Conservation (phyloP, 164 flowering plant species). For the Tinospora cordifolia region DNA sequence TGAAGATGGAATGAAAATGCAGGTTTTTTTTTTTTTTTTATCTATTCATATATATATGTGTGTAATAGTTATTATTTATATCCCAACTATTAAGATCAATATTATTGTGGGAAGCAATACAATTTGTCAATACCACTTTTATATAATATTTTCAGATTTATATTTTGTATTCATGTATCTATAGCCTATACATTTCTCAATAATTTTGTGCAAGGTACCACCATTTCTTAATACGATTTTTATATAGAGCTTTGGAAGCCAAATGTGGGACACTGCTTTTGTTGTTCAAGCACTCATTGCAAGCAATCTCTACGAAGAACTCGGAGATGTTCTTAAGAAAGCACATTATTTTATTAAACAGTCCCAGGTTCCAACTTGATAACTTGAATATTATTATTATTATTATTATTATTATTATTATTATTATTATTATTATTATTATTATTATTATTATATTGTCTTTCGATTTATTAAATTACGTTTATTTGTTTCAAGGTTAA, state of each 20-base stretch:
- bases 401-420: conserved; percentile 1
- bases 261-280: conserved; percentile 38
- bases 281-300: conserved; percentile 36
- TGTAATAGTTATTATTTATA: too few relatives aligned
- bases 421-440: conserved; percentile 13
- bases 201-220: too few relatives aligned
- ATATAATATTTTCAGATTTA: too few relatives aligned
- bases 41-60: too few relatives aligned
- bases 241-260: conserved; percentile 25
- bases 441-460: neutral
- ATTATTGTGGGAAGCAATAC: too few relatives aligned
- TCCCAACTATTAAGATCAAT: too few relatives aligned
- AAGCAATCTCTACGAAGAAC: conserved; percentile 27
- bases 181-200: too few relatives aligned
- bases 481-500: conserved; percentile 37
- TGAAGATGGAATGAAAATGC: conserved; percentile 43
- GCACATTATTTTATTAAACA: conserved; percentile 33
- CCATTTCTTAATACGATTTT: too few relatives aligned
- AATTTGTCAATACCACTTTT: too few relatives aligned
- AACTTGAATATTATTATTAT: too few relatives aligned
- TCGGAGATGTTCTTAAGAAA: conserved; percentile 24
- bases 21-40: conserved; percentile 10
- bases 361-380: conserved; percentile 25
- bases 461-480: neutral
- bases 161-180: too few relatives aligned